Evolutionary conservation across 495 filamentous ascomycete species (phyloP).

Genomic region (Jackrogersella minutella): DNA sequence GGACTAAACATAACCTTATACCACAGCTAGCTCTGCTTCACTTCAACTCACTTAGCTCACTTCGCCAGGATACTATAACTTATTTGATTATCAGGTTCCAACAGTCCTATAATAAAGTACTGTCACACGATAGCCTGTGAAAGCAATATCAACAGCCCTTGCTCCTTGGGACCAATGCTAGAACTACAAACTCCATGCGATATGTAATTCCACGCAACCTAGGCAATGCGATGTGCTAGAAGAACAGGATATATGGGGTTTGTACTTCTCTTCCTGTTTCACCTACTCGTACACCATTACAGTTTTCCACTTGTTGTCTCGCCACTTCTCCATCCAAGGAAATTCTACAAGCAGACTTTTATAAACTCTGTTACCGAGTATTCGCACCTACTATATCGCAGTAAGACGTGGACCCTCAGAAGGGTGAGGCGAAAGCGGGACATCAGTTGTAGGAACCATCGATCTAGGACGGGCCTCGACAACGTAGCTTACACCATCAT

Average conservation of each 20-base stretch:
- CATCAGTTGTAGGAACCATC: conserved; percentile 52
- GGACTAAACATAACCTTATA: too few relatives aligned
- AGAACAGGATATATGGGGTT: conserved; percentile 6
- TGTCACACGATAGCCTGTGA: neutral
- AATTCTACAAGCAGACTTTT: neutral
- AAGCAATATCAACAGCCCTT: conserved; percentile 10
- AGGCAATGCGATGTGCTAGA: conserved; percentile 3
- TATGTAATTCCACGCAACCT: conserved; percentile 17
- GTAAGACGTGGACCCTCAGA: conserved; percentile 47
- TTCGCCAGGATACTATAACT: neutral
- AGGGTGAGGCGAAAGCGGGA: conserved; percentile 57
- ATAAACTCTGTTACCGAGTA: conserved; percentile 20
- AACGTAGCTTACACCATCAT: conserved; percentile 74
- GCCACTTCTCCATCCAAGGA: neutral
- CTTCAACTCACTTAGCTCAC: neutral
- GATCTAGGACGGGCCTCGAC: conserved; percentile 67
- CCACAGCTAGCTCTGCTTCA: neutral
- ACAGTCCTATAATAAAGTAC: conserved; percentile 3
- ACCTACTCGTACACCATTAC: conserved; percentile 9
- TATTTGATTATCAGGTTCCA: conserved; percentile 10
- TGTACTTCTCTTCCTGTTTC: neutral
- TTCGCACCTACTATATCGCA: conserved; percentile 20
- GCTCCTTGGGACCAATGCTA: conserved; percentile 19
- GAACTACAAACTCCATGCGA: conserved; percentile 12
- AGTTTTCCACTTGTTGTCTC: neutral